Evolutionary conservation across 345 rosid genomes (phyloP), one percentile per base, ranked within the genome.

Genomic region (Brassica cretica): DNA sequence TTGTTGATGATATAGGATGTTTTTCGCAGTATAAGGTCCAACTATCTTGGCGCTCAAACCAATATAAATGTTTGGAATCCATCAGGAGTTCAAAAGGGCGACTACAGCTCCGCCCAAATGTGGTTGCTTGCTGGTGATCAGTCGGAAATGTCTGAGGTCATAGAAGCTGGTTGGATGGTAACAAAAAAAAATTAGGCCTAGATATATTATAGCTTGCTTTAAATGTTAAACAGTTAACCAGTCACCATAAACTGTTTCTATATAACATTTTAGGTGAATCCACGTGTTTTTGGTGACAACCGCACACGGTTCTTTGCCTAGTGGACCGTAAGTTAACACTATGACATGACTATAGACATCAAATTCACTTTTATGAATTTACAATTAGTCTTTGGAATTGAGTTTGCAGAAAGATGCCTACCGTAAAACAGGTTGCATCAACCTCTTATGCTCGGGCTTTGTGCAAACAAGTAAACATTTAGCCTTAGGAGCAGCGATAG

Each of bases 11-110:
- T 66, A 19, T 80, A 89, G 91, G 64, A 0, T 66, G 2, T 71
- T 86, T 46, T 6, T 81, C 4, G 64, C 86, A 1, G 6, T 67
- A 19, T 19, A 2, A 88, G 87, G 41, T 79, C 4, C 73, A 83
- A 83, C 61, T 85, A 53, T 29, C 11, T 85, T 2, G 90, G 90
- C 19, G 88, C 86, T 9, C 39, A 61, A 0, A 85, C 80, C 18
- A 80, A 86, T 16, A 82, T 90, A 75, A 90, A 90, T 64, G 33
- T 85, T 0, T 86, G 93, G 93, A 85, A 84, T 12, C 90, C 91
- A 15, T 64, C 33, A 0, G 67, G 85, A 27, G 87, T 80, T 32
- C 27, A 49, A 5, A 18, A 33, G 3, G 67, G 27, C 1, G 89
- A 86, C 33, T 85, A 51, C 82, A 81, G 77, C 9, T 14, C 85